Conservation (phyloP, 1,284 basidiomycete genomes). For the Phlebopus sp. region DNA sequence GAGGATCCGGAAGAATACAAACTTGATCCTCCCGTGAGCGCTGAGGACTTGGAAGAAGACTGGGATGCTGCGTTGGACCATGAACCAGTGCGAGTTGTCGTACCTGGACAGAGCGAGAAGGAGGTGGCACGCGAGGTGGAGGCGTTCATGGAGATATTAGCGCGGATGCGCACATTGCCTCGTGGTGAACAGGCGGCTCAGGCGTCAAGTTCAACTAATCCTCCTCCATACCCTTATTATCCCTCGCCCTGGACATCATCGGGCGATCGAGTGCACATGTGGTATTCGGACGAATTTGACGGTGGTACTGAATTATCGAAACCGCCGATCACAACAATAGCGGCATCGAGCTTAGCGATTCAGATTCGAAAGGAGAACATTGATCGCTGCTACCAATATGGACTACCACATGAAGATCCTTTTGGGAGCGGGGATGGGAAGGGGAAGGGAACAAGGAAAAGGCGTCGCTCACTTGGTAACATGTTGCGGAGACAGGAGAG, state of each 20-base stretch:
- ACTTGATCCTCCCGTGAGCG: constrained; percentile 29
- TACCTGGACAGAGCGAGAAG: constrained; percentile 35
- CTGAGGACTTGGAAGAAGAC: constrained; percentile 30
- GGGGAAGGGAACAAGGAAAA: constrained; percentile 6
- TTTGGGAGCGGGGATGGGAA: constrained; percentile 4
- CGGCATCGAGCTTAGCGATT: background rate
- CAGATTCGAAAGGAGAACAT: constrained; percentile 17
- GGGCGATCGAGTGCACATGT: constrained; percentile 4
- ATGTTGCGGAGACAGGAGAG: constrained; percentile 17
- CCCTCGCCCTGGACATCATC: constrained; percentile 1
- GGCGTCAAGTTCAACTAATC: background rate
- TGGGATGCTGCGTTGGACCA: constrained; percentile 34
- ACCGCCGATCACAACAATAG: background rate
- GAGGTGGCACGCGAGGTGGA: constrained; percentile 25
- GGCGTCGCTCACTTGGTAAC: background rate
- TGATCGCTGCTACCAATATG: background rate
- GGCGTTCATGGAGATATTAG: constrained; percentile 21
- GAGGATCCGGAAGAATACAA: constrained; percentile 32
- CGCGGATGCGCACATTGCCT: constrained; percentile 12
- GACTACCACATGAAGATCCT: constrained; percentile 1
- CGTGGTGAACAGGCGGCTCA: background rate
- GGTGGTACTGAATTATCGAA: background rate
- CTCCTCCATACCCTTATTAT: background rate
- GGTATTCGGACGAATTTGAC: constrained; percentile 9
- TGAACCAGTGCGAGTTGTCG: constrained; percentile 34